Evolutionary conservation across 352 stramenopile species (phyloP), one percentile per base, ranked within the genome.

Genomic region (Elongisporangium prolatum): DNA sequence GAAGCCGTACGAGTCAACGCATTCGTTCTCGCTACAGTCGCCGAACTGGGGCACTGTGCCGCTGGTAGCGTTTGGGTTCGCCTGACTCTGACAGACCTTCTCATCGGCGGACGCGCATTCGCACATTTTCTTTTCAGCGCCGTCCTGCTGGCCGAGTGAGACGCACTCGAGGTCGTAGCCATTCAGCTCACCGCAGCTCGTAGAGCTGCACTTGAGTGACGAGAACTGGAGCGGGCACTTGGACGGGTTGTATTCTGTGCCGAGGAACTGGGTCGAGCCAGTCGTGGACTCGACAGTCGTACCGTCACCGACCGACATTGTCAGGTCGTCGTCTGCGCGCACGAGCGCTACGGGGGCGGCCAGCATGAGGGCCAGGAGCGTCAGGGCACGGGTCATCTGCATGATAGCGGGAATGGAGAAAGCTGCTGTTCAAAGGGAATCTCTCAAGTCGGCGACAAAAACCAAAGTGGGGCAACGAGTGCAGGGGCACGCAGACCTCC

Each of bases 141-240:
- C 78, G 59, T 91, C 72, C 62, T 88, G 63, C 38, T 65, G 65
- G 49, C 83, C 83, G 21, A 88, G 52, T 9, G 73, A 80, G 18
- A 85, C 70, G 58, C 83, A 93, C 67, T 81, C 66, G 52, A 93
- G 71, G 56, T 72, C 53, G 65, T 68, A 93, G 48, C 83, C 83
- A 61, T 93, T 93, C 7, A 93, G 59, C 50, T 83, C 65, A 20
- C 59, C 83, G 60, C 83, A 93, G 56, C 79, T 65, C 57, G 72
- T 74, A 40, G 17, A 51, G 48, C 68, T 65, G 65, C 83, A 93
- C 53, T 80, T 55, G 47, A 91, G 67, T 24, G 73, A 87, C 54
- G 72, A 57, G 59, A 89, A 90, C 67, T 93, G 83, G 25, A 90
- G 72, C 55, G 77, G 50, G 54, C 83, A 93, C 66, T 76, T 78